These are phyloP conservation scores for Cladophialophora exuberans DNA, from an alignment of 2,329 filamentous ascomycete species.

Conservation along the genomic window DNA sequence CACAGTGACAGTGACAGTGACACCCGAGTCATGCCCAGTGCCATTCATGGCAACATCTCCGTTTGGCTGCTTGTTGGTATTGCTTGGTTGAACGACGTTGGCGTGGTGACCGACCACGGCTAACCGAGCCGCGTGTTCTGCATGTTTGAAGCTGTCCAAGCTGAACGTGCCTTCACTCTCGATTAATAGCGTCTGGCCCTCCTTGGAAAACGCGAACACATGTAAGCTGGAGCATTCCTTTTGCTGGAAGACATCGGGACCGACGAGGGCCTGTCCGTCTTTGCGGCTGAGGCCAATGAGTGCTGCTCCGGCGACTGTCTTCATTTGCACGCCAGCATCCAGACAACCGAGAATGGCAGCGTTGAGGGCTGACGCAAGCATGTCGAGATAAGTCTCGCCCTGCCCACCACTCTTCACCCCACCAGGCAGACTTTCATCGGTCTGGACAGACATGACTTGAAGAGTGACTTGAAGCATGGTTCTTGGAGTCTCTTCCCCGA, in stretches of 20 bases:
- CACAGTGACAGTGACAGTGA: conserved; percentile 21
- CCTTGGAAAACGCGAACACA: conserved; percentile 79
- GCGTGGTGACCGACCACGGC: conserved; percentile 59
- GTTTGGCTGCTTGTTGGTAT: conserved; percentile 21
- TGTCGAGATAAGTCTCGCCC: conserved; percentile 63
- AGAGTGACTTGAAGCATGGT: conserved; percentile 49
- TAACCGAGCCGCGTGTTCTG: conserved; percentile 65
- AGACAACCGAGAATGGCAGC: conserved; percentile 77
- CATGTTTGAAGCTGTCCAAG: conserved; percentile 73
- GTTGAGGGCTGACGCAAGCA: conserved; percentile 82
- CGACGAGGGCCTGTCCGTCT: conserved; percentile 51
- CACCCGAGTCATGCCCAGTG: conserved; percentile 14
- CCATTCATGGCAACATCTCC: conserved; percentile 29
- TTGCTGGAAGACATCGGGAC: conserved; percentile 67
- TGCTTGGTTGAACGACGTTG: conserved; percentile 21
- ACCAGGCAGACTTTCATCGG: conserved; percentile 36
- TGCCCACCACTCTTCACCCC: conserved; percentile 32
- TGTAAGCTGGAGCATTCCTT: conserved; percentile 72
- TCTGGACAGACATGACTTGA: conserved; percentile 41
- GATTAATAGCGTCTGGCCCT: conserved; percentile 71
- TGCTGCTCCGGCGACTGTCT: conserved; percentile 69
- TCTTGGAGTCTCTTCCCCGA: conserved; percentile 48
- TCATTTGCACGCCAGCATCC: conserved; percentile 79
- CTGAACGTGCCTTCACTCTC: conserved; percentile 83
- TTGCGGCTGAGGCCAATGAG: conserved; percentile 61